Conservation (phyloP, 1,139 yeast species). For the Debaryomyces nepalensis region DNA sequence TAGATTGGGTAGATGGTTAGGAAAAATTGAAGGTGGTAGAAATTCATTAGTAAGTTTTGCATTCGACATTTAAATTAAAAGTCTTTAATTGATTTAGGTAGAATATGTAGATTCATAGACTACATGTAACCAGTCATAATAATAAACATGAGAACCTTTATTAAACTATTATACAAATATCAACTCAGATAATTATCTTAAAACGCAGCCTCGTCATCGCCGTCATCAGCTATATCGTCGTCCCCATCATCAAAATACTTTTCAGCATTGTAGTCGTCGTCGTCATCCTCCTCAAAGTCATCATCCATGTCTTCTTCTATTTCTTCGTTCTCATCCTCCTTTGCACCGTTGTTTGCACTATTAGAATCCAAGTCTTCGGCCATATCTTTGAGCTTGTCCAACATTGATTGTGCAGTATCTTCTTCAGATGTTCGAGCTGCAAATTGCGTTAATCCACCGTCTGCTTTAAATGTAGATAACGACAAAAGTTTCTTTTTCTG, state of each 20-base stretch:
- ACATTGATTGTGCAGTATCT: slow-evolving; percentile 46
- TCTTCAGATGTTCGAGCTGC: slow-evolving; percentile 31
- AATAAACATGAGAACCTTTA: slow-evolving; percentile 5
- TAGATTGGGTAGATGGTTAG: slow-evolving; percentile 82
- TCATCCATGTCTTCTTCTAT: slow-evolving; percentile 58
- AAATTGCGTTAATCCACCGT: slow-evolving; percentile 50
- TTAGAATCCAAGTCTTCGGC: slow-evolving; percentile 60
- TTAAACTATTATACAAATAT: slow-evolving; percentile 9
- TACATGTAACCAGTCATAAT: slow-evolving; percentile 7
- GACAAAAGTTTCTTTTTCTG: slow-evolving; percentile 57
- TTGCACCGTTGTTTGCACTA: slow-evolving; percentile 34
- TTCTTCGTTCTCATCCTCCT: slow-evolving; percentile 45
- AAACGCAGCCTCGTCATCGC: slow-evolving; percentile 83
- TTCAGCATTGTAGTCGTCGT: slow-evolving; percentile 62
- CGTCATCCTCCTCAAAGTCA: slow-evolving; percentile 68
- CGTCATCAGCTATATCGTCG: slow-evolving; percentile 76
- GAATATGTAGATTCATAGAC: slow-evolving; percentile 8
- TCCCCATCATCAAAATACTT: slow-evolving; percentile 71
- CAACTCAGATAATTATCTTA: slow-evolving; percentile 23
- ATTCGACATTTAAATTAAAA: slow-evolving; percentile 33
- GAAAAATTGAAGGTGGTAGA: slow-evolving; percentile 44
- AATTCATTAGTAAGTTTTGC: slow-evolving; percentile 46
- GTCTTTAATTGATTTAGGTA: slow-evolving; percentile 2
- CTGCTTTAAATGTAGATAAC: slow-evolving; percentile 51
- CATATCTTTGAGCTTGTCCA: slow-evolving; percentile 63